phyloP scores from a whole-genome alignment of 306 rosid species.

The Mimosa bimucronata region DNA sequence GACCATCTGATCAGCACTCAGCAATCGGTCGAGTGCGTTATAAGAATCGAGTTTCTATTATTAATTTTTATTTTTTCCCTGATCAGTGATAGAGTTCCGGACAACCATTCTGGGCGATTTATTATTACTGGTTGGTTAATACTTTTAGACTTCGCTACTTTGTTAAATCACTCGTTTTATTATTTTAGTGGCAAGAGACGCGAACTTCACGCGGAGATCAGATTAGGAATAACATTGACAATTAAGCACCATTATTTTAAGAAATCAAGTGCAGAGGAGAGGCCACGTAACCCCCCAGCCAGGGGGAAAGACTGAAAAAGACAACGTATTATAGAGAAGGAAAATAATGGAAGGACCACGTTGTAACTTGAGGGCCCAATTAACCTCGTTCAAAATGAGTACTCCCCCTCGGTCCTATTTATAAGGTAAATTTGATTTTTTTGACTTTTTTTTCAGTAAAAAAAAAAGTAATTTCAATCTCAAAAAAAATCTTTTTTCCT shows the following conservation, averaged over 20 bases:
- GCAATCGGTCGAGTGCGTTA: neutral
- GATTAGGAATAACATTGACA: slow-evolving; percentile 1
- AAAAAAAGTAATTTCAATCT: too few relatives aligned
- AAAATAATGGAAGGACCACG: neutral
- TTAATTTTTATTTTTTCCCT: too few relatives aligned
- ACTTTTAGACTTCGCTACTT: neutral
- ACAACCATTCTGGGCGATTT: slow-evolving; percentile 6
- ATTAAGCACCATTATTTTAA: neutral
- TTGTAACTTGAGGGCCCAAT: neutral
- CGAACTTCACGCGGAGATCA: slow-evolving; percentile 41
- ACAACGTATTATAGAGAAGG: neutral
- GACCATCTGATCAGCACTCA: slow-evolving; percentile 8
- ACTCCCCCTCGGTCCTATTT: too few relatives aligned
- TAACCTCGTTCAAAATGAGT: neutral
- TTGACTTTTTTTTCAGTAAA: too few relatives aligned
- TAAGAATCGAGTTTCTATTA: neutral
- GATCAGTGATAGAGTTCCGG: neutral
- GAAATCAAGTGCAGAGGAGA: neutral
- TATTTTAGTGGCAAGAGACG: slow-evolving; percentile 34
- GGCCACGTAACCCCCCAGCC: neutral
- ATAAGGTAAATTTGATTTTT: too few relatives aligned
- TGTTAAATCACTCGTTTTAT: slow-evolving; percentile 3
- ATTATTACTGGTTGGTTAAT: neutral
- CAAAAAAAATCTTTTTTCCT: too few relatives aligned
- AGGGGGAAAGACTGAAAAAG: neutral